phyloP scores from a whole-genome alignment of 306 rosid species.

The Cucurbita maxima region DNA sequence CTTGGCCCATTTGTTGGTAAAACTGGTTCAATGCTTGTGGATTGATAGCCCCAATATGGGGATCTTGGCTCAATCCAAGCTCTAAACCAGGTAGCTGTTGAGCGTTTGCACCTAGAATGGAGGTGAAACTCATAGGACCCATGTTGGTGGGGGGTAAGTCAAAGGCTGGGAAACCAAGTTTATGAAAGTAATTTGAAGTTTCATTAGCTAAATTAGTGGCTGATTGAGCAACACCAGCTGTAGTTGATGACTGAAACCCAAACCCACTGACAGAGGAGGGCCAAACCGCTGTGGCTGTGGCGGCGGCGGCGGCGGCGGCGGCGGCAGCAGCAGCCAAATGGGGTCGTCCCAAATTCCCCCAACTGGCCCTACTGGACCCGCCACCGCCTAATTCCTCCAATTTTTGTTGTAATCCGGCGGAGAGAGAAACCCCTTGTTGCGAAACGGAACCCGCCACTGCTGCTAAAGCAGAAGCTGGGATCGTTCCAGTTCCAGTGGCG shows the following conservation, averaged over 20 bases:
- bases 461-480: conserved; percentile 84
- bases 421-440: conserved; percentile 42
- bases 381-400: conserved; percentile 52
- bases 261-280: conserved; percentile 54
- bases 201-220: conserved; percentile 32
- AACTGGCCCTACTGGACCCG: conserved; percentile 67
- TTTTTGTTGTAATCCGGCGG: conserved; percentile 55
- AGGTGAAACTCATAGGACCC: conserved; percentile 84
- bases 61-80: conserved; percentile 84
- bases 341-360: conserved; percentile 69
- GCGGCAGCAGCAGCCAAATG: conserved; percentile 55
- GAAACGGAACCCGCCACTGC: conserved; percentile 51
- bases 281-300: conserved; percentile 60
- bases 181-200: conserved; percentile 59
- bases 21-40: conserved; percentile 73
- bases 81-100: conserved; percentile 82
- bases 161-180: conserved; percentile 67
- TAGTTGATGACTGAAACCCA: conserved; percentile 59
- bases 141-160: conserved; percentile 56
- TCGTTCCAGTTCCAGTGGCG: conserved; percentile 78
- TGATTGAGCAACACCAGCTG: conserved; percentile 25
- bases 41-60: conserved; percentile 76
- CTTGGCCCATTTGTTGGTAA: conserved; percentile 92
- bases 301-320: conserved; percentile 32
- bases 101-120: conserved; percentile 55